Conservation (phyloP, 1,284 basidiomycete species). For the Leccinum variabile region DNA sequence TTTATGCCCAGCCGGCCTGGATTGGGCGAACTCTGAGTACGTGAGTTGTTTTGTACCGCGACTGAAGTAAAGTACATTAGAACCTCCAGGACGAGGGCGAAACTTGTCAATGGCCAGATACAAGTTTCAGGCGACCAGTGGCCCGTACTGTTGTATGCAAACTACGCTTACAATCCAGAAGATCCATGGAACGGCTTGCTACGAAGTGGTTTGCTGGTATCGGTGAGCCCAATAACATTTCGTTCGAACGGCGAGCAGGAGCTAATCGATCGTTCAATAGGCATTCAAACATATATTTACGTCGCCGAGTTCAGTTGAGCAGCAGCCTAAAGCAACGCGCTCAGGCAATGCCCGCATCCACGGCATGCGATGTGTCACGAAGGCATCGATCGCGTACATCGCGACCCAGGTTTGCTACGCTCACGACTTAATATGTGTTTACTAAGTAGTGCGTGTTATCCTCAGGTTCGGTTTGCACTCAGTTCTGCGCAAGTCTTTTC, state of each 20-base stretch:
- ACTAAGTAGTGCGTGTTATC: background rate
- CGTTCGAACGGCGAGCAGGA: background rate
- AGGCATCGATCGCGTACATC: slow-evolving; percentile 4
- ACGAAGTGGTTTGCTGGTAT: background rate
- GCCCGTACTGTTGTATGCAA: background rate
- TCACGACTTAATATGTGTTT: background rate
- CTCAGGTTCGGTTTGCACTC: background rate
- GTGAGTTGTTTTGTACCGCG: background rate
- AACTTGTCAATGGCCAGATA: background rate
- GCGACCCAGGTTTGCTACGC: slow-evolving; percentile 1
- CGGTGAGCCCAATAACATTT: background rate
- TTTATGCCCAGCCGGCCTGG: too few species aligned
- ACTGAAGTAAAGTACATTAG: background rate
- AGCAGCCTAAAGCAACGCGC: slow-evolving; percentile 3
- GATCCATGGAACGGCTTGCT: slow-evolving; percentile 1
- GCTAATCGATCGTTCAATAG: background rate
- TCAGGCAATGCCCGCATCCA: background rate
- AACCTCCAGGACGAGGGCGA: background rate
- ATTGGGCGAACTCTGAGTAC: too few species aligned
- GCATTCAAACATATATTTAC: slow-evolving; percentile 7
- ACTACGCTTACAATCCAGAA: background rate
- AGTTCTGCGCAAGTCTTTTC: slow-evolving; percentile 6
- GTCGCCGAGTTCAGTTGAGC: background rate
- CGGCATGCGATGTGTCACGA: slow-evolving; percentile 3
- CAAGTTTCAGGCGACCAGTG: background rate